phyloP scores from a whole-genome alignment of 805 yeast genomes.

The Tetrapisispora arboricola region DNA sequence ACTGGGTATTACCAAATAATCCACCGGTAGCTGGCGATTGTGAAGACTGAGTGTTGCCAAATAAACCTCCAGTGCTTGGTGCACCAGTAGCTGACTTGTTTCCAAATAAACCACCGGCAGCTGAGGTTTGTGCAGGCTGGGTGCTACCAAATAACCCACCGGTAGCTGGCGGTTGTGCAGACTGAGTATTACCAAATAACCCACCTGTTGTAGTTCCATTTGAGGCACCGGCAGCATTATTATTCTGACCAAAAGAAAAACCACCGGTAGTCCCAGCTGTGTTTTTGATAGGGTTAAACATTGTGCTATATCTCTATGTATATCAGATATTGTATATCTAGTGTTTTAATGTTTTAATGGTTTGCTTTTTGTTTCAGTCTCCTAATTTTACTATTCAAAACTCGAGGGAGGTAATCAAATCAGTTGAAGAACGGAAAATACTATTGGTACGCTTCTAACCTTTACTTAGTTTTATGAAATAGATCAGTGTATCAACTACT shows the following conservation, averaged over 20 bases:
- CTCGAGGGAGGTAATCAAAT: too few relatives aligned
- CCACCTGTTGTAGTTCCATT: constrained; percentile 6
- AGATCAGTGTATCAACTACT: too few relatives aligned
- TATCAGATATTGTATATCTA: too few relatives aligned
- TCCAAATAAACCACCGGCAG: constrained; percentile 21
- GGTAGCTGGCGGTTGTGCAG: constrained; percentile 6
- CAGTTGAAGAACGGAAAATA: too few relatives aligned
- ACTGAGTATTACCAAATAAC: constrained; percentile 15
- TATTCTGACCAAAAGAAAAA: constrained; percentile 13
- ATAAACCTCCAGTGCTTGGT: background rate
- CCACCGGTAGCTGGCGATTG: constrained; percentile 1
- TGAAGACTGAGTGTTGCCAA: background rate
- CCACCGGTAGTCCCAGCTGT: constrained; percentile 6
- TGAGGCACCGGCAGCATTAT: constrained; percentile 2
- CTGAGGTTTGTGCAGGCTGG: too few relatives aligned
- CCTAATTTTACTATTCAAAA: too few relatives aligned
- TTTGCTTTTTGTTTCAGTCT: too few relatives aligned
- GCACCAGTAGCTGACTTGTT: constrained; percentile 6
- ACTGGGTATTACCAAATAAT: constrained; percentile 26
- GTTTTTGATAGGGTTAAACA: background rate
- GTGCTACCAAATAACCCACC: background rate
- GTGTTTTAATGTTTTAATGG: too few relatives aligned
- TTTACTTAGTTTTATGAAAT: too few relatives aligned
- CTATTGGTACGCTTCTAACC: too few relatives aligned
- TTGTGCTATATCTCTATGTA: too few relatives aligned